These are phyloP conservation scores for Apiospora sp. DNA, from an alignment of 2,329 filamentous ascomycete species.

Conservation along the genomic window DNA sequence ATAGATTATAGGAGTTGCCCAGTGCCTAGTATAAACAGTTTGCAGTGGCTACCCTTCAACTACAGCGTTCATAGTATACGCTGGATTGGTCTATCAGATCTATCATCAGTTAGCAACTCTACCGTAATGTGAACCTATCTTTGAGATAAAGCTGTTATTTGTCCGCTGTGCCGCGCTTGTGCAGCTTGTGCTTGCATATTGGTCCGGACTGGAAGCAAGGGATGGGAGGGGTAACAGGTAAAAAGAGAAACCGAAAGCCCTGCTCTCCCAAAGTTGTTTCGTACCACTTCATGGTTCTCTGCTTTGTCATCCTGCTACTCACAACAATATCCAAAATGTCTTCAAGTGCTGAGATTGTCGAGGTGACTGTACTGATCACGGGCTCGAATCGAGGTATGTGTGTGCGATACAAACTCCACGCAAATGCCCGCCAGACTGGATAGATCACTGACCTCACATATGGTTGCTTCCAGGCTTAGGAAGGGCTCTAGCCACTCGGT, in stretches of 20 bases:
- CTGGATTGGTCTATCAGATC: too few relatives aligned
- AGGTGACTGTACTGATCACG: constrained; percentile 26
- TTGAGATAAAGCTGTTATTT: too few relatives aligned
- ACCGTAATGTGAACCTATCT: too few relatives aligned
- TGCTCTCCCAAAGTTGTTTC: background rate
- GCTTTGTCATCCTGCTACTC: background rate
- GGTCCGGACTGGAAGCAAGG: background rate
- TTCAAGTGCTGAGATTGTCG: background rate
- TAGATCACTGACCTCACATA: background rate
- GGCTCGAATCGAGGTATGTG: constrained; percentile 35
- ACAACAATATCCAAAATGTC: background rate
- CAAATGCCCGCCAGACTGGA: background rate
- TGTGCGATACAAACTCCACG: background rate
- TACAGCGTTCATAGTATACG: too few relatives aligned
- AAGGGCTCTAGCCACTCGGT: constrained; percentile 33
- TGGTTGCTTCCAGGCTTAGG: constrained; percentile 30
- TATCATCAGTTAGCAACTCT: too few relatives aligned
- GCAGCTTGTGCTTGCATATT: background rate
- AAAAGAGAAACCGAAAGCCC: background rate
- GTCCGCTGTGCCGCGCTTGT: too few relatives aligned
- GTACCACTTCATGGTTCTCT: too few relatives aligned
- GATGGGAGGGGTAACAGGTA: background rate
- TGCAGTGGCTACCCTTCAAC: too few relatives aligned
- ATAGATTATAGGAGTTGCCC: too few relatives aligned
- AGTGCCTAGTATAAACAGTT: too few relatives aligned